Evolutionary conservation across 345 rosid genomes (phyloP).

Genomic region (Hypericum androsaemum): DNA sequence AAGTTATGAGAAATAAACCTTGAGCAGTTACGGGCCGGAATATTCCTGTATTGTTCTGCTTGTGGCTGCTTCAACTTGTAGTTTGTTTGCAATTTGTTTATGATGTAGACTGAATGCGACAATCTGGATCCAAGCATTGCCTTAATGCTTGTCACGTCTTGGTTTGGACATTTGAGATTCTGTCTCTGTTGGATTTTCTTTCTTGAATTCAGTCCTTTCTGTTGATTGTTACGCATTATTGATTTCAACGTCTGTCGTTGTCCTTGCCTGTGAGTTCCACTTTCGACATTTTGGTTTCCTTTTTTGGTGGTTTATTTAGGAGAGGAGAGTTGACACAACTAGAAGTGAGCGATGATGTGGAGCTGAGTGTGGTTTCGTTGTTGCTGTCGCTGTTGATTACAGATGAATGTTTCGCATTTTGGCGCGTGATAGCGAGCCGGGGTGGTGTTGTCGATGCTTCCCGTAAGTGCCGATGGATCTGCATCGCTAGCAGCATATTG

Average conservation of each 20-base stretch:
- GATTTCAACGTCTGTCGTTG: neutral
- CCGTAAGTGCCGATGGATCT: slow-evolving; percentile 45
- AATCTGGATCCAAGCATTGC: no score
- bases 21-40: neutral
- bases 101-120: no score
- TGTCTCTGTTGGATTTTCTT: neutral
- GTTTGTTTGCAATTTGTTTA: neutral
- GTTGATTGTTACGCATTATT: neutral
- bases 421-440: slow-evolving; percentile 17
- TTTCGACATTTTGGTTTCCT: no score
- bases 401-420: neutral
- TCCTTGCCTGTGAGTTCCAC: neutral
- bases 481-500: slow-evolving; percentile 46
- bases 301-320: no score
- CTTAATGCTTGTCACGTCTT: neutral
- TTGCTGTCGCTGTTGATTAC: no score
- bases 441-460: slow-evolving; percentile 47
- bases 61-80: neutral
- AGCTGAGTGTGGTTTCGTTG: no score
- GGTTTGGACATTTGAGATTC: neutral
- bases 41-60: neutral
- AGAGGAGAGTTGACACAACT: no score
- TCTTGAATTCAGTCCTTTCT: neutral
- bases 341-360: no score
- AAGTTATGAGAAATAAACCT: no score